These are phyloP conservation scores for Aspergillus costaricaensis DNA, from an alignment of 2,329 filamentous ascomycete species.

Conservation along the genomic window DNA sequence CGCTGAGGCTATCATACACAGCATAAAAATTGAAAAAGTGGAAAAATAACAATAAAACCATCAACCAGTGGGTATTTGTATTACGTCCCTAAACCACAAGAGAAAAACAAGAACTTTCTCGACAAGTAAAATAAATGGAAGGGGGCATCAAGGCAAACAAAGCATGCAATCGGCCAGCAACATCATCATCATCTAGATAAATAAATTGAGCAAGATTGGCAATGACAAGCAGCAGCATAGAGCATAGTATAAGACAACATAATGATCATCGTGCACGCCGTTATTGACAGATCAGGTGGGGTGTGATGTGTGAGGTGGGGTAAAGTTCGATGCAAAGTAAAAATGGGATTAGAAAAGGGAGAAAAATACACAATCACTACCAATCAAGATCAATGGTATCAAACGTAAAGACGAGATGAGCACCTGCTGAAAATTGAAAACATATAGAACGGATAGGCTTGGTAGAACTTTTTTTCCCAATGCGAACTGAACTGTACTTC, in stretches of 20 bases:
- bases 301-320: neutral
- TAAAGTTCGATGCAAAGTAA: constrained; percentile 22
- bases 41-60: neutral
- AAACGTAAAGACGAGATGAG: constrained; percentile 17
- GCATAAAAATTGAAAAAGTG: neutral
- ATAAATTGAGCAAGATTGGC: neutral
- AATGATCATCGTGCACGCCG: neutral
- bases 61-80: constrained; percentile 18
- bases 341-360: constrained; percentile 12
- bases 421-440: constrained; percentile 11
- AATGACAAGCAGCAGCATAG: constrained; percentile 10
- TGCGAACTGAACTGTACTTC: neutral
- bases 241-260: constrained; percentile 4
- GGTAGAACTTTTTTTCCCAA: neutral
- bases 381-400: constrained; percentile 22
- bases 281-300: constrained; percentile 6
- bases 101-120: neutral
- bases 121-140: neutral
- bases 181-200: neutral
- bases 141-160: neutral
- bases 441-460: neutral
- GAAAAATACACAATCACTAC: constrained; percentile 20
- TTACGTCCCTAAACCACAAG: constrained; percentile 13
- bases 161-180: neutral
- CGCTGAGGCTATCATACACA: constrained; percentile 4